Percentiles rank a stretch among this genome's conserved stretches.
Conservation (phyloP, 176 grass and related monocot species). For the Panicum miliaceum region DNA sequence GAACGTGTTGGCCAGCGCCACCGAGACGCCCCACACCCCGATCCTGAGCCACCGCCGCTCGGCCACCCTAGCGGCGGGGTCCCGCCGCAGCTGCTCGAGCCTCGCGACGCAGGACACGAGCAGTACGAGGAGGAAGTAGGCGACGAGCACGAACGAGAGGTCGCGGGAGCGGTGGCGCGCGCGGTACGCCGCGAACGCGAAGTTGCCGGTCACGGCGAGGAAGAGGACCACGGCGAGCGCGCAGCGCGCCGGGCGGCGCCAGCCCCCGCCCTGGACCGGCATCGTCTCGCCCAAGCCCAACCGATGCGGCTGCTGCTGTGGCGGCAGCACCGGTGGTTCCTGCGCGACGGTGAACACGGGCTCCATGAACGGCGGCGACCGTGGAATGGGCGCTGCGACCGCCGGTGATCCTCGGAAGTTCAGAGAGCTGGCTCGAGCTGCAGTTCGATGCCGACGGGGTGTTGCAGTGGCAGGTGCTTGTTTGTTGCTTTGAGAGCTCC, state of each 20-base stretch:
- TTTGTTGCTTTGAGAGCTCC: slow-evolving; percentile 18
- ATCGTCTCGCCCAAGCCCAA: not conserved
- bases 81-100: slow-evolving; percentile 5
- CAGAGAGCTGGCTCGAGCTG: not conserved
- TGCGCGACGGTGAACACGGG: not conserved
- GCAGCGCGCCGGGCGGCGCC: not conserved
- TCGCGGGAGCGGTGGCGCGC: slow-evolving; percentile 11
- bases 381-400: too few species aligned
- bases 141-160: slow-evolving; percentile 11
- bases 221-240: not conserved
- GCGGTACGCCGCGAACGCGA: slow-evolving; percentile 9
- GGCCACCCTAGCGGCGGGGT: not conserved
- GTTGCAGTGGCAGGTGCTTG: not conserved
- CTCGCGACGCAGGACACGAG: slow-evolving; percentile 24
- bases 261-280: not conserved
- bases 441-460: not conserved
- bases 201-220: slow-evolving; percentile 14
- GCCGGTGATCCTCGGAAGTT: not conserved
- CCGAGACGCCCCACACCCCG: not conserved
- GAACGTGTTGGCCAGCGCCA: slow-evolving; percentile 8
- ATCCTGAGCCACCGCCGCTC: slow-evolving; percentile 12
- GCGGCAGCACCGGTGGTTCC: not conserved
- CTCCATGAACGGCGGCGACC: slow-evolving; percentile 10
- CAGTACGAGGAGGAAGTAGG: slow-evolving; percentile 27
- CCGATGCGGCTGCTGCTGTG: too few species aligned